Percentiles rank a stretch among this genome's conserved stretches.
phyloP scores from a whole-genome alignment of 345 rosid species.

The Pistacia vera region DNA sequence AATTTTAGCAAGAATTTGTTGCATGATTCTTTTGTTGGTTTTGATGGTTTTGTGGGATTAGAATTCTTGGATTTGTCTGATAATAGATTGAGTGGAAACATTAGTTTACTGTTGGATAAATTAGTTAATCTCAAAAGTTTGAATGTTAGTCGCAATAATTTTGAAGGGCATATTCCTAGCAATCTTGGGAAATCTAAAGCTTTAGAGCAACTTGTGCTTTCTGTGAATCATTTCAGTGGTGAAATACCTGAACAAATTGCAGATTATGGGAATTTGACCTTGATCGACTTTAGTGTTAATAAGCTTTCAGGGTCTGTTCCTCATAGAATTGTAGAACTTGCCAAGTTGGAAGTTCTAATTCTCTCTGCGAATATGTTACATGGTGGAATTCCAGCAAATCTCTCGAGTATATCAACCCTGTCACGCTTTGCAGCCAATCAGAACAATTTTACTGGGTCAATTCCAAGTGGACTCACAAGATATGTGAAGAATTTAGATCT shows the following conservation, averaged over 20 bases:
- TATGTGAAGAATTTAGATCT: slow-evolving; percentile 53
- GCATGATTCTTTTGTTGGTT: slow-evolving; percentile 45
- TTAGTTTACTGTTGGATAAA: slow-evolving; percentile 45
- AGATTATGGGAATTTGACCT: slow-evolving; percentile 35
- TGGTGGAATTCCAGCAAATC: slow-evolving; percentile 48
- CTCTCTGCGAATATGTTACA: slow-evolving; percentile 49
- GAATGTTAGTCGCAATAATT: slow-evolving; percentile 40
- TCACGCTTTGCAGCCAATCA: slow-evolving; percentile 64
- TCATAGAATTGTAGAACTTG: slow-evolving; percentile 43
- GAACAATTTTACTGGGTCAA: slow-evolving; percentile 45
- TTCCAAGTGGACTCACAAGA: slow-evolving; percentile 55
- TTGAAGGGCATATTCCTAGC: slow-evolving; percentile 50
- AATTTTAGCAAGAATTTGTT: slow-evolving; percentile 56
- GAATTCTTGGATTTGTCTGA: slow-evolving; percentile 61
- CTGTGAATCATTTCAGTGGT: slow-evolving; percentile 40
- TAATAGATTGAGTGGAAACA: slow-evolving; percentile 39
- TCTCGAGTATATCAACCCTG: slow-evolving; percentile 47
- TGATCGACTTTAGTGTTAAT: slow-evolving; percentile 62
- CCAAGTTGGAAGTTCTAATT: slow-evolving; percentile 46
- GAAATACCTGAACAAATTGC: slow-evolving; percentile 45
- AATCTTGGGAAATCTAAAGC: slow-evolving; percentile 32
- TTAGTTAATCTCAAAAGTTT: slow-evolving; percentile 50
- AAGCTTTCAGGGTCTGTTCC: slow-evolving; percentile 52
- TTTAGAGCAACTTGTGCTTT: slow-evolving; percentile 56
- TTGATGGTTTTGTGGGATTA: slow-evolving; percentile 49